Conservation (phyloP, 768 basidiomycete genomes). For the Gymnopilus junonius region DNA sequence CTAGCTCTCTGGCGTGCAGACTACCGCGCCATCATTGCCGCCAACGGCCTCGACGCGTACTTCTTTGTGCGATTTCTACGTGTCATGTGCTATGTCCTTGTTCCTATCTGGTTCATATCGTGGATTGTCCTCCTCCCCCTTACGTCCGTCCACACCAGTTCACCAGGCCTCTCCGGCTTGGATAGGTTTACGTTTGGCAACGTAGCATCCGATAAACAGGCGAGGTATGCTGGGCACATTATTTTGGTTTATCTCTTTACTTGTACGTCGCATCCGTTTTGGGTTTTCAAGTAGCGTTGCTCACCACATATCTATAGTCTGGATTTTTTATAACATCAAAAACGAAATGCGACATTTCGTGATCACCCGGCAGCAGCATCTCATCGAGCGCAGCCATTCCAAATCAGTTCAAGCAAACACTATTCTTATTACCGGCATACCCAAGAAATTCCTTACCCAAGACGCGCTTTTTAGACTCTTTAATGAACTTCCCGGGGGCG, state of each 20-base stretch:
- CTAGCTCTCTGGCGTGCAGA: constrained; percentile 63
- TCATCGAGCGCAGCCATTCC: constrained; percentile 76
- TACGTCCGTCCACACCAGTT: constrained; percentile 56
- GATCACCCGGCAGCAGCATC: constrained; percentile 77
- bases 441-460: constrained; percentile 75
- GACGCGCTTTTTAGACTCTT: constrained; percentile 70
- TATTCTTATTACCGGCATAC: constrained; percentile 89
- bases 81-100: constrained; percentile 79
- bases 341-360: constrained; percentile 84
- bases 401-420: constrained; percentile 87
- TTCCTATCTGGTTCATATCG: constrained; percentile 91
- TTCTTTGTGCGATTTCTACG: constrained; percentile 90
- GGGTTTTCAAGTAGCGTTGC: no score
- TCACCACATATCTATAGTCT: constrained; percentile 50
- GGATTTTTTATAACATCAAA: constrained; percentile 85
- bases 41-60: constrained; percentile 91
- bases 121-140: constrained; percentile 87
- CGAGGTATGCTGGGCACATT: constrained; percentile 79
- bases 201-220: constrained; percentile 50
- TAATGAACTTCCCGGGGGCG: constrained; percentile 87
- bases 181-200: constrained; percentile 85
- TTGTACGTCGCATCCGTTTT: constrained; percentile 47
- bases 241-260: constrained; percentile 80
- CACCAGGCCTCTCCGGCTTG: constrained; percentile 55
- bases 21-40: constrained; percentile 60